These are phyloP conservation scores for Aplosporella prunicola DNA, from an alignment of 2,329 filamentous ascomycete genomes.

Conservation along the genomic window DNA sequence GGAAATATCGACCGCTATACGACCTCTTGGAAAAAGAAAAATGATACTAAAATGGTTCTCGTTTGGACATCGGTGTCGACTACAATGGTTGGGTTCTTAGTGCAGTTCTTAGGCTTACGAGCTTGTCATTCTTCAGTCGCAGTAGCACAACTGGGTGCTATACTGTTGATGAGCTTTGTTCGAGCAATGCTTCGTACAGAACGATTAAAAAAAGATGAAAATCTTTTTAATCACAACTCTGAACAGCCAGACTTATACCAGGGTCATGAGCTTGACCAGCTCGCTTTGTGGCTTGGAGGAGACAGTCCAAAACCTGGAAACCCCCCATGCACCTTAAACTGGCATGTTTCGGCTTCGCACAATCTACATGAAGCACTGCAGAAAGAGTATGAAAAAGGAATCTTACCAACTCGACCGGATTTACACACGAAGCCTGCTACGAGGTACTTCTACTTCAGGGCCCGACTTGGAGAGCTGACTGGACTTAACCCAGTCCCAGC, in stretches of 20 bases:
- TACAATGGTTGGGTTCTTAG: not conserved
- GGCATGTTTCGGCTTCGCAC: too few relatives aligned
- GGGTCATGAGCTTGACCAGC: slow-evolving; percentile 2
- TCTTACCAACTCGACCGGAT: too few relatives aligned
- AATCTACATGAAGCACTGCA: too few relatives aligned
- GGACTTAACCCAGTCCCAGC: too few relatives aligned
- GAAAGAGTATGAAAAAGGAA: too few relatives aligned
- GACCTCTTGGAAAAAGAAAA: not conserved
- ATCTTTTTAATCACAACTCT: not conserved
- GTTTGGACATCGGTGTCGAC: not conserved
- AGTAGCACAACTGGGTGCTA: not conserved
- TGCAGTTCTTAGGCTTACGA: not conserved
- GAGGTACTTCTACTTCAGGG: too few relatives aligned
- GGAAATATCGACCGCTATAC: not conserved
- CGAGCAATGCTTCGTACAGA: not conserved
- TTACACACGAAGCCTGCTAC: too few relatives aligned
- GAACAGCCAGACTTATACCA: not conserved
- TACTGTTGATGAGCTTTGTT: not conserved
- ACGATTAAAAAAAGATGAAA: not conserved
- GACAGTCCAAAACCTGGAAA: too few relatives aligned
- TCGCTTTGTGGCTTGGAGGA: not conserved
- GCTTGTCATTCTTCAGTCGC: not conserved
- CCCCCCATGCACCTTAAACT: too few relatives aligned
- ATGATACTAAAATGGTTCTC: not conserved
- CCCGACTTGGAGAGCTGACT: too few relatives aligned